Percentiles rank a stretch among this genome's conserved stretches.
These are phyloP conservation scores for Westerdykella ornata DNA, from an alignment of 2,329 filamentous ascomycete genomes.

Conservation along the genomic window DNA sequence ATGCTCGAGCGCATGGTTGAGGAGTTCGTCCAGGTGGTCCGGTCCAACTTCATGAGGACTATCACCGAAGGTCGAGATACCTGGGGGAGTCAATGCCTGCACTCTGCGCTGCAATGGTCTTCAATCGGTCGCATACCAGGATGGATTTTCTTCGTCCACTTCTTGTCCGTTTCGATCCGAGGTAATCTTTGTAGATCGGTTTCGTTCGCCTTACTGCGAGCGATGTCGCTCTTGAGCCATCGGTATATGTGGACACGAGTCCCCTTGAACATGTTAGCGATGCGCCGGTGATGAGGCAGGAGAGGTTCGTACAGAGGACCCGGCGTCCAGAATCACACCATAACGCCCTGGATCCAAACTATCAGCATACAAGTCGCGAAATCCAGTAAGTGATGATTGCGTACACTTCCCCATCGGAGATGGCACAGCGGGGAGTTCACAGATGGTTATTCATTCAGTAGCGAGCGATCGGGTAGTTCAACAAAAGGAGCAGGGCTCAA, in stretches of 20 bases:
- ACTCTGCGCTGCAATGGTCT: not conserved
- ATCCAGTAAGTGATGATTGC: conserved; percentile 15
- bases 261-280: conserved; percentile 46
- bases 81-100: conserved; percentile 30
- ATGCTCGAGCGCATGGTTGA: conserved; percentile 72
- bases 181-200: conserved; percentile 64
- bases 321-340: conserved; percentile 94
- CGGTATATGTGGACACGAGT: conserved; percentile 91
- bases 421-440: conserved; percentile 15
- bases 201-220: conserved; percentile 54
- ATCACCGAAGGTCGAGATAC: conserved; percentile 80
- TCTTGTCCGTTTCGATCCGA: conserved; percentile 72
- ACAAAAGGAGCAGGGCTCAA: not conserved
- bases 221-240: conserved; percentile 73
- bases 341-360: conserved; percentile 52
- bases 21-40: conserved; percentile 71
- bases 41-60: conserved; percentile 68
- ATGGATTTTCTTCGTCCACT: conserved; percentile 89
- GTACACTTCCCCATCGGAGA: conserved; percentile 40
- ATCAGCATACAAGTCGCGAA: conserved; percentile 15
- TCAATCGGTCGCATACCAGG: conserved; percentile 52
- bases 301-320: conserved; percentile 62
- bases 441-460: conserved; percentile 23
- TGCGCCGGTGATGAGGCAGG: not conserved
- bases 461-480: not conserved